A percentile compares a stretch with the other conserved stretches of the same genome.
Evolutionary conservation across 148 eudicot genomes (phyloP).

Genomic region (Amaranthus hypochondriacus): DNA sequence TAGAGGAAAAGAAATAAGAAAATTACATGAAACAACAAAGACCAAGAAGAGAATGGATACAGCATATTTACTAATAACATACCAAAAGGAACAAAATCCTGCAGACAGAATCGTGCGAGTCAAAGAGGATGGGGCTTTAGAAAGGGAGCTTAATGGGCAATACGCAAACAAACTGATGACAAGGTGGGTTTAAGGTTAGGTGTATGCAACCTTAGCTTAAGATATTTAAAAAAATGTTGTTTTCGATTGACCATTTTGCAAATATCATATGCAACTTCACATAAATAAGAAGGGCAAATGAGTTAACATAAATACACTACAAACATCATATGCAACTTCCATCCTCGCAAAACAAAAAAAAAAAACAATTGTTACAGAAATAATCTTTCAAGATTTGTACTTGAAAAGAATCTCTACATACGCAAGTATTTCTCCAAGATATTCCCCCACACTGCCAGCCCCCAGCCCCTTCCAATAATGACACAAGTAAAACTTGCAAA

Average conservation of each 20-base stretch:
- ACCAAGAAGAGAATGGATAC: background rate
- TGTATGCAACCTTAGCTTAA: too few relatives aligned
- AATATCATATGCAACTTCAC: too few relatives aligned
- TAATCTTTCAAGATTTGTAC: background rate
- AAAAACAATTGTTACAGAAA: background rate
- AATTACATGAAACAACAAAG: slow-evolving; percentile 6
- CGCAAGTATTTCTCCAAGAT: background rate
- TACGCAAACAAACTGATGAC: background rate
- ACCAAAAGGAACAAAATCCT: slow-evolving; percentile 1
- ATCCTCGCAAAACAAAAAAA: background rate
- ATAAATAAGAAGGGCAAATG: too few relatives aligned
- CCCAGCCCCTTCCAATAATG: background rate
- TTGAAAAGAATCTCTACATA: background rate
- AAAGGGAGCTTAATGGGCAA: background rate
- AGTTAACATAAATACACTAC: too few relatives aligned
- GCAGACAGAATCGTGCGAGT: background rate
- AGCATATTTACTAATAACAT: slow-evolving; percentile 3
- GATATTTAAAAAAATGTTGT: too few relatives aligned
- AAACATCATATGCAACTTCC: background rate
- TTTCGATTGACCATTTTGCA: too few relatives aligned
- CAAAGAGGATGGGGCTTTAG: background rate
- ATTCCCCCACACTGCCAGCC: background rate
- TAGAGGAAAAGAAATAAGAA: background rate
- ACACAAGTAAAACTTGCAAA: too few relatives aligned
- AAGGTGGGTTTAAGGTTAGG: background rate